Evolutionary conservation across 495 filamentous ascomycete genomes (phyloP), one percentile per base, ranked within the genome.

Genomic region (Physcia stellaris): DNA sequence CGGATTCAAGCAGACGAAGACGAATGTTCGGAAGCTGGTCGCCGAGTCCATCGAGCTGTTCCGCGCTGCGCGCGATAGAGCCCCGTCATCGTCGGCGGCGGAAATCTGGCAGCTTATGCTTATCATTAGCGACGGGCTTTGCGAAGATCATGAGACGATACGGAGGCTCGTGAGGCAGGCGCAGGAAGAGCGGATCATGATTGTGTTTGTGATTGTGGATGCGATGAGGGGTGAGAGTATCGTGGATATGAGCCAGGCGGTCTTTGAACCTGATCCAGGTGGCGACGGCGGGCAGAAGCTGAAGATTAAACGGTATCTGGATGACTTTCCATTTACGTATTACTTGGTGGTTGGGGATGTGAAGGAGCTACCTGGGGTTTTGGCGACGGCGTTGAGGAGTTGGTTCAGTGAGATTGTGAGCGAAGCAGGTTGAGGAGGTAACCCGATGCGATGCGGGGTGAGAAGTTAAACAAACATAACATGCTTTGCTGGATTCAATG

Each of bases 71-170:
- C 65, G 85, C 24, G 69, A 72, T 47, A 63, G 62, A 7, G 64
- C 65, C 6, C 67, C 11, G 66, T 67, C n/a, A 68, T 68, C 10
- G 73, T 77, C 15, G 4, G 37, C 12, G 18, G 37, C 4, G 10
- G 86, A 94, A 43, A 75, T 94, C n/a, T 99, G 90, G 92, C 92
- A 99, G 61, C 64, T 99, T 2, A 74, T 86, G 39, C 70, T 99
- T 22, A 82, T 99, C 43, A 77, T 99, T 19, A 87, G 81, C 1
- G 92, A 99, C 50, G 92, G 92, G 16, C 73, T 95, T 20, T 93
- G 84, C 41, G 83, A 93, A 47, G 79, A 84, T 29, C 88, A 94
- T 54, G 84, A 80, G n/a, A 66, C 70, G 1, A 79, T 99, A 40
- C 66, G 76, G 9, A 69, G 85, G 15, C 68, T 96, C 17, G 75